Evolutionary conservation across 106 monocot genomes (phyloP).

Genomic region (Dendrobium catenatum): DNA sequence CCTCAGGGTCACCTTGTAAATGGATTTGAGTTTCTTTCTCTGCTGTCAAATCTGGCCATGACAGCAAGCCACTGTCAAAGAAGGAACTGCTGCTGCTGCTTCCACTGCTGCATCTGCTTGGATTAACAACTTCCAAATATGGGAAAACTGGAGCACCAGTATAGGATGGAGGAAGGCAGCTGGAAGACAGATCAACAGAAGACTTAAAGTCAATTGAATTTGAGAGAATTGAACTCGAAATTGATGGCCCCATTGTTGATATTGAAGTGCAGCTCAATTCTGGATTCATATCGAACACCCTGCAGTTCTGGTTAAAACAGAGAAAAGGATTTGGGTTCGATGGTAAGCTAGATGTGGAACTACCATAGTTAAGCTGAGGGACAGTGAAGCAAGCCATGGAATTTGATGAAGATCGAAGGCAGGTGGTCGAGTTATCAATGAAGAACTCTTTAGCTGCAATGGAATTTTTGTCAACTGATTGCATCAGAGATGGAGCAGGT

Average conservation of each 20-base stretch:
- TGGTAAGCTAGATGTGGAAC: background rate
- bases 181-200: conserved; percentile 8
- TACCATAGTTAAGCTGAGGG: conserved; percentile 18
- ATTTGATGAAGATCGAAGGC: background rate
- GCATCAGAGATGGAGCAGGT: background rate
- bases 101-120: conserved; percentile 9
- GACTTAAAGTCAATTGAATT: conserved; percentile 24
- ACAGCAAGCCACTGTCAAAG: conserved; percentile 34
- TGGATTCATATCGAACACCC: conserved; percentile 17
- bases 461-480: background rate
- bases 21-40: conserved; percentile 27
- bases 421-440: background rate
- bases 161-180: conserved; percentile 18
- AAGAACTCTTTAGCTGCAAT: background rate
- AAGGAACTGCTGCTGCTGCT: conserved; percentile 21
- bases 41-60: conserved; percentile 41
- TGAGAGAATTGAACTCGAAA: conserved; percentile 23
- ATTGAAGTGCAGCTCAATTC: conserved; percentile 22
- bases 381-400: conserved; percentile 11
- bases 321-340: conserved; percentile 21
- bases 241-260: conserved; percentile 11
- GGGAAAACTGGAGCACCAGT: conserved; percentile 11
- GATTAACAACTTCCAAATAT: background rate
- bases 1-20: conserved; percentile 37
- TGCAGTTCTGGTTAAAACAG: conserved; percentile 37